A percentile compares a stretch with the other conserved stretches of the same genome.
phyloP scores from a whole-genome alignment of 1,284 basidiomycete species.

The Naganishia cerealis region DNA sequence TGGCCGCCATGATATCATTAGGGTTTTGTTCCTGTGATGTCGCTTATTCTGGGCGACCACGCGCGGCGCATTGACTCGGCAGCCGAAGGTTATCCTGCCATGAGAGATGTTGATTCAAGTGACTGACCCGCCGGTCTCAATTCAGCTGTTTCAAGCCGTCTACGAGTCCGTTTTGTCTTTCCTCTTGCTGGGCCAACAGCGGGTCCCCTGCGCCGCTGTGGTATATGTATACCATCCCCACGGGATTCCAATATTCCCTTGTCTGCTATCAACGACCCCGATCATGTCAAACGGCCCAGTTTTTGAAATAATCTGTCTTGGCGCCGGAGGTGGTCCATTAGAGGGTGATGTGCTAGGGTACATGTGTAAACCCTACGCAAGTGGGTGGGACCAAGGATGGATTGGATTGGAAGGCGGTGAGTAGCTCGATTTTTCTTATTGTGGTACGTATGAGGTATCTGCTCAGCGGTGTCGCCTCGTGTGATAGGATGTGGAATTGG shows the following conservation, averaged over 20 bases:
- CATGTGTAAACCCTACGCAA: constrained; percentile 45
- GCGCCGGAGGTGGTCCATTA: constrained; percentile 52
- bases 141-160: not conserved
- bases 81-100: not conserved
- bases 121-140: not conserved
- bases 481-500: constrained; percentile 50
- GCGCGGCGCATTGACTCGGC: constrained; percentile 3
- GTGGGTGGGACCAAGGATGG: constrained; percentile 51
- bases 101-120: not conserved
- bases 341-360: constrained; percentile 54
- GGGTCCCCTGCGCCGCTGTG: not conserved
- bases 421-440: constrained; percentile 25
- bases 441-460: not conserved
- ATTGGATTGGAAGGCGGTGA: constrained; percentile 52
- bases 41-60: not conserved
- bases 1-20: not conserved
- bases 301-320: constrained; percentile 53
- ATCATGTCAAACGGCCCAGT: constrained; percentile 11
- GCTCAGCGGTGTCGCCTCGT: not conserved
- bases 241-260: not conserved
- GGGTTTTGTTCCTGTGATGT: not conserved
- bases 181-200: too few relatives aligned
- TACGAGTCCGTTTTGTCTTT: too few relatives aligned
- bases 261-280: not conserved
- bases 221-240: not conserved